A percentile compares a stretch with the other conserved stretches of the same genome.
phyloP scores from a whole-genome alignment of 106 monocot genomes.

The Apostasia ramifera region DNA sequence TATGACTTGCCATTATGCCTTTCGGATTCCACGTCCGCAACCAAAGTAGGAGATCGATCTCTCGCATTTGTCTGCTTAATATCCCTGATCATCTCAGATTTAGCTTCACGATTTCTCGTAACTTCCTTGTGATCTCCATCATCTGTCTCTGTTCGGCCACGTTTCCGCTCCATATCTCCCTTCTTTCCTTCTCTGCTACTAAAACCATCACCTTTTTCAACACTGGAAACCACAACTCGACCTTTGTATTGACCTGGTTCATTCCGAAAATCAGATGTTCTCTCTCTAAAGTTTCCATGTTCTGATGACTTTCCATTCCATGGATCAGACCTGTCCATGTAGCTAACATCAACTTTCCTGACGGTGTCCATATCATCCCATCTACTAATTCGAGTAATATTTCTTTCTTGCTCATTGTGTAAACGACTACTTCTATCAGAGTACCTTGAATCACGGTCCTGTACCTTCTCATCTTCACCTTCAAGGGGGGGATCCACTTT shows the following conservation, averaged over 20 bases:
- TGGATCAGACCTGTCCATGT: slow-evolving; percentile 32
- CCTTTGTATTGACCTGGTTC: slow-evolving; percentile 15
- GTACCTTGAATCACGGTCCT: slow-evolving; percentile 40
- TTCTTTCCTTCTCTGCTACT: slow-evolving; percentile 15
- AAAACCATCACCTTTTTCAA: slow-evolving; percentile 14
- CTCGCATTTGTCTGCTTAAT: slow-evolving; percentile 31
- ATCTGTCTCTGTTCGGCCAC: slow-evolving; percentile 20
- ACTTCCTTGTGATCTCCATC: slow-evolving; percentile 22
- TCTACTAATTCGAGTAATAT: slow-evolving; percentile 19
- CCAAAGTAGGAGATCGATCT: slow-evolving; percentile 20
- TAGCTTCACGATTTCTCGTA: slow-evolving; percentile 19
- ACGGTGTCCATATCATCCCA: slow-evolving; percentile 40
- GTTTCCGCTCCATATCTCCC: slow-evolving; percentile 19
- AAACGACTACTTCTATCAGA: slow-evolving; percentile 34
- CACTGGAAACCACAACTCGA: slow-evolving; percentile 10
- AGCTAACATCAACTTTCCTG: slow-evolving; percentile 23
- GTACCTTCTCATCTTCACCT: slow-evolving; percentile 34
- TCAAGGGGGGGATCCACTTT: slow-evolving; percentile 31
- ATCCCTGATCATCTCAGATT: slow-evolving; percentile 19
- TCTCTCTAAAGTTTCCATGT: slow-evolving; percentile 19
- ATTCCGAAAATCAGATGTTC: slow-evolving; percentile 23
- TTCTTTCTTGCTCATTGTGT: slow-evolving; percentile 33
- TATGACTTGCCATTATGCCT: slow-evolving; percentile 15
- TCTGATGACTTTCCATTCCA: slow-evolving; percentile 26
- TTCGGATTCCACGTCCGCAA: slow-evolving; percentile 27